These are phyloP conservation scores for Alternaria arbusti DNA, from an alignment of 2,329 filamentous ascomycete genomes.

Conservation along the genomic window DNA sequence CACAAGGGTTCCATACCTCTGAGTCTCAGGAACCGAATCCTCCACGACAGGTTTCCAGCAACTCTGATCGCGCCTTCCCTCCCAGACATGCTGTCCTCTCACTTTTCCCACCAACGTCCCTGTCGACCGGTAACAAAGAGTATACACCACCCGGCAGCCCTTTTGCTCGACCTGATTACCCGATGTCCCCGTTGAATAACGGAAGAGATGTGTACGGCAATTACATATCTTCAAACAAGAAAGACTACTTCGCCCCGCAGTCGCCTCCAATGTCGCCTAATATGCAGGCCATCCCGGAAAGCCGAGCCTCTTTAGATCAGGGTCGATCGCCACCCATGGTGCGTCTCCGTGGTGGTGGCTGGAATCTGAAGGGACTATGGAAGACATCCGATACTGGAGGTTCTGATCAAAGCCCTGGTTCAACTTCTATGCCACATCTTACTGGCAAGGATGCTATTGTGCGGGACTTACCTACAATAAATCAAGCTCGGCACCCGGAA, in stretches of 20 bases:
- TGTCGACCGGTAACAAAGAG: slow-evolving; percentile 7
- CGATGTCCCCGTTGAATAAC: slow-evolving; percentile 17
- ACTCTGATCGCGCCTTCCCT: neutral
- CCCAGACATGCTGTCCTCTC: neutral
- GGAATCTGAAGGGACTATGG: slow-evolving; percentile 3
- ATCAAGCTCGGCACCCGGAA: neutral
- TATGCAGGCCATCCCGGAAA: neutral
- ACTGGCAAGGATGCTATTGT: neutral
- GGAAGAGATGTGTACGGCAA: slow-evolving; percentile 22
- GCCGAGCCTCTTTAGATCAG: neutral
- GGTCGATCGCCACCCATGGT: neutral
- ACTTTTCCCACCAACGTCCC: slow-evolving; percentile 4
- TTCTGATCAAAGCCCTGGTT: neutral
- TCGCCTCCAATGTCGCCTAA: neutral
- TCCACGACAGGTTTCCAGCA: neutral
- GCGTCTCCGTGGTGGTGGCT: neutral
- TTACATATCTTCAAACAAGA: slow-evolving; percentile 15
- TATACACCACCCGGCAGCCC: slow-evolving; percentile 1
- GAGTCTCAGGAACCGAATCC: neutral
- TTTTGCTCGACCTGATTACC: neutral
- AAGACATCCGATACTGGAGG: neutral
- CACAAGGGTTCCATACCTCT: neutral
- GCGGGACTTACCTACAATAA: neutral
- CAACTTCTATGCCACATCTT: neutral
- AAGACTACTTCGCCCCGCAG: slow-evolving; percentile 5